Percentiles rank a stretch among this genome's conserved stretches.
These are phyloP conservation scores for Pythium monospermum DNA, from an alignment of 352 stramenopile species.

Conservation along the genomic window DNA sequence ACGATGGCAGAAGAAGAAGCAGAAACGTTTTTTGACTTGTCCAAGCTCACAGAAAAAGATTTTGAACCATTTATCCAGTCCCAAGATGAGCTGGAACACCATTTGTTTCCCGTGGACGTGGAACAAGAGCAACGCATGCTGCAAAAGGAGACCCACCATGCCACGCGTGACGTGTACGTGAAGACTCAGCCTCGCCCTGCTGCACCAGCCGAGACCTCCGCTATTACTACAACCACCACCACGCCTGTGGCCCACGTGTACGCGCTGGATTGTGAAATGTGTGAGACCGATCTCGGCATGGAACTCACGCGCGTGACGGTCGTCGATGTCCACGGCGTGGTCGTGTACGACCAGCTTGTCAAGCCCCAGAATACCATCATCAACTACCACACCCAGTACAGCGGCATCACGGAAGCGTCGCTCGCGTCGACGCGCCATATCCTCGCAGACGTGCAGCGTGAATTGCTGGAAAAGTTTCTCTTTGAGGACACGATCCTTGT, in stretches of 20 bases:
- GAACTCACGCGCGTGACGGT: constrained; percentile 82
- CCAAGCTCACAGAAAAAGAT: constrained; percentile 11
- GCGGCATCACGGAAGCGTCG: constrained; percentile 81
- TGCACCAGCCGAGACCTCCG: neutral
- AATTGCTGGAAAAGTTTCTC: constrained; percentile 49
- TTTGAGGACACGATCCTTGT: constrained; percentile 79
- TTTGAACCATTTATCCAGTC: constrained; percentile 62
- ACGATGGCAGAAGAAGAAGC: too few species aligned
- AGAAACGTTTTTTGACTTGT: constrained; percentile 12
- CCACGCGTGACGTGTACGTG: constrained; percentile 52
- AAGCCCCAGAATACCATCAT: constrained; percentile 83
- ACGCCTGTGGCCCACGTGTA: constrained; percentile 50
- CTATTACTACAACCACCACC: too few species aligned
- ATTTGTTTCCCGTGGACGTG: constrained; percentile 63
- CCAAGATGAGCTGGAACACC: constrained; percentile 56
- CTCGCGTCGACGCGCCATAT: constrained; percentile 48
- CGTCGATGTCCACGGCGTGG: constrained; percentile 41
- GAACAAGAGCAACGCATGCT: constrained; percentile 57
- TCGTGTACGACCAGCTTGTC: constrained; percentile 83
- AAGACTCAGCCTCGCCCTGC: constrained; percentile 32
- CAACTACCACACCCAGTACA: constrained; percentile 89
- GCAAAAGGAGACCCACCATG: constrained; percentile 37
- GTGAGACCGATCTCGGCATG: constrained; percentile 79
- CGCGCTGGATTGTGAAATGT: constrained; percentile 89
- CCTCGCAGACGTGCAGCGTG: constrained; percentile 65